Evolutionary conservation across 73 alveolate genomes (phyloP).

Genomic region (Effrenium voratum): DNA sequence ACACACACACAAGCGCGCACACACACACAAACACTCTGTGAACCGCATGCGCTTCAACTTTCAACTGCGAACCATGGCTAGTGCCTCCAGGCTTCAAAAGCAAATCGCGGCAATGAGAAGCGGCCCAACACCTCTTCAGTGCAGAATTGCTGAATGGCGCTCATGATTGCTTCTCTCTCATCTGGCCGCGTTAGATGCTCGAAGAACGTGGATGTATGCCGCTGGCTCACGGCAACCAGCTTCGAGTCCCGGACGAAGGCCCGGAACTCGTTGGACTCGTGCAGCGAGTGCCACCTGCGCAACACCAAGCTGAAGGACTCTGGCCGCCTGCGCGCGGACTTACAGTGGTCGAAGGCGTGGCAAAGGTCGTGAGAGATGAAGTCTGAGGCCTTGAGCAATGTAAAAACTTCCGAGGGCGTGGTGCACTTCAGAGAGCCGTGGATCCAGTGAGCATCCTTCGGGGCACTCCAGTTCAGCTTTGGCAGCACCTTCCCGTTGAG

Average conservation of each 20-base stretch:
- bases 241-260: conserved; percentile 21
- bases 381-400: conserved; percentile 79
- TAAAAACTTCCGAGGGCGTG: conserved; percentile 19
- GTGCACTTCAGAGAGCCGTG: conserved; percentile 54
- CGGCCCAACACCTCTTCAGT: not conserved
- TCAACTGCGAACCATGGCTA: not conserved
- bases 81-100: not conserved
- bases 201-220: conserved; percentile 50
- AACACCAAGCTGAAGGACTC: conserved; percentile 59
- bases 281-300: conserved; percentile 81
- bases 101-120: not conserved
- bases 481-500: conserved; percentile 73
- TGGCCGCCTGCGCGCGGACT: conserved; percentile 50
- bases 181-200: conserved; percentile 40
- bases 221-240: conserved; percentile 43
- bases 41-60: no score
- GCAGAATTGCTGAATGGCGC: not conserved
- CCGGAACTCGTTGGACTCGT: conserved; percentile 75
- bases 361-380: conserved; percentile 76
- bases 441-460: conserved; percentile 64
- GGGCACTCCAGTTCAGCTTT: conserved; percentile 85
- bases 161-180: not conserved
- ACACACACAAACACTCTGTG: no score
- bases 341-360: conserved; percentile 78
- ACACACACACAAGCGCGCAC: no score